Percentiles rank a stretch among this genome's conserved stretches.
Evolutionary conservation across 225 moss, liverwort and hornwort genomes (phyloP).

Genomic region (Polytrichum formosum): DNA sequence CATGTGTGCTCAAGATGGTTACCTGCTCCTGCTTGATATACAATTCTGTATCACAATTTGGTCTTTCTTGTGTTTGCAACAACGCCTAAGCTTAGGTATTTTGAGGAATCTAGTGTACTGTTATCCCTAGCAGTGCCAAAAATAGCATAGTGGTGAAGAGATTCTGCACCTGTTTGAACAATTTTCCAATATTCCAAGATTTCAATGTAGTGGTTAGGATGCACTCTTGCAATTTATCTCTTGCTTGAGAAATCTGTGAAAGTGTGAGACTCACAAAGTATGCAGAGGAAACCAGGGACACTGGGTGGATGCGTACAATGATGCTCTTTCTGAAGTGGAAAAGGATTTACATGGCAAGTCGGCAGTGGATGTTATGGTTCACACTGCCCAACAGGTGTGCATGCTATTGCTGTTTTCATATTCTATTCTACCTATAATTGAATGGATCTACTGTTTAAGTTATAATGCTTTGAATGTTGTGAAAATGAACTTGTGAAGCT

Average conservation of each 20-base stretch:
- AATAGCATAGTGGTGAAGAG: too few relatives aligned
- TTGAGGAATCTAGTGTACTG: not conserved
- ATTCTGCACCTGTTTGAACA: too few relatives aligned
- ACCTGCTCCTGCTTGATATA: not conserved
- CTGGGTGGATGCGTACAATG: conserved; percentile 60
- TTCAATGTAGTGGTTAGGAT: too few relatives aligned
- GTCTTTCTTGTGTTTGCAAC: not conserved
- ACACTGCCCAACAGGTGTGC: conserved; percentile 60
- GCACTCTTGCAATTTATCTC: not conserved
- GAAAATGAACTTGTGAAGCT: too few relatives aligned
- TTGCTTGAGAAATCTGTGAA: conserved; percentile 18
- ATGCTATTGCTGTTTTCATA: not conserved
- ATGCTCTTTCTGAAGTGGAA: conserved; percentile 61
- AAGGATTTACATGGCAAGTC: conserved; percentile 47
- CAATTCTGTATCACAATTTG: not conserved
- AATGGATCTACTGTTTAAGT: too few relatives aligned
- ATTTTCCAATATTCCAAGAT: too few relatives aligned
- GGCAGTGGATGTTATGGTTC: conserved; percentile 54
- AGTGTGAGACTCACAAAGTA: conserved; percentile 19
- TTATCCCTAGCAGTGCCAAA: too few relatives aligned
- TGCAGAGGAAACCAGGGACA: conserved; percentile 51
- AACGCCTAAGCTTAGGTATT: not conserved
- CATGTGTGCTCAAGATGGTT: not conserved
- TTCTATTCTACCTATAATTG: too few relatives aligned
- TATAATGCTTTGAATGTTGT: too few relatives aligned